Evolutionary conservation across 2,329 filamentous ascomycete species (phyloP), one percentile per base, ranked within the genome.

Genomic region (Akanthomyces muscarius): DNA sequence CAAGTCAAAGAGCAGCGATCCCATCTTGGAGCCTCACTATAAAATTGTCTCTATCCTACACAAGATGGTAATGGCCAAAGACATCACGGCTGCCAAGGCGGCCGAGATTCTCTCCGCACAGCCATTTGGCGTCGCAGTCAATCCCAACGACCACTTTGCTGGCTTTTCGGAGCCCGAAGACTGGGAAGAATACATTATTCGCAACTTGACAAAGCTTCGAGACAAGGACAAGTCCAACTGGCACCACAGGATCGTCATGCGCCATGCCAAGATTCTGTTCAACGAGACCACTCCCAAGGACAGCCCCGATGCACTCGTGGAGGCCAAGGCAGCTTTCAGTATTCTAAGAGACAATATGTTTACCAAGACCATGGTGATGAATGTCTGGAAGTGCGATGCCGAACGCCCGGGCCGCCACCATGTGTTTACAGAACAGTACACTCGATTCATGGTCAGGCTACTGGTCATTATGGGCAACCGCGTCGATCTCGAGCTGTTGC

Each of bases 311-410:
- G 80, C 67, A 5, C 74, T 82, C 16, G 85, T 83, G 38, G 88
- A 90, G 25, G 93, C 92, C 68, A 85, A 88, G 70, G 90, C 94
- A 61, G 85, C 96, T 16, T 93, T 92, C 56, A 83, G 86, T 60
- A 89, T 96, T 48, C 89, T 97, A 61, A 77, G 83, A 52, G 84
- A 87, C 64, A 84, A 80, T 65, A 87, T 87, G 84, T 94, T 97
- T 68, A 96, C 93, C 45, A 97, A 97, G 77, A 96, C 92, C 0
- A 96, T 96, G 89, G 89, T 90, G 1, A 88, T 97, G 74, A 94
- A 96, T 71, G 92, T 97, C 4, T 97, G 93, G 93, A 94, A 93
- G 69, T 95, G 93, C 44, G 93, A 97, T 67, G 87, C 90, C 53
- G 93, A 97, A 70, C 81, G 84, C 2, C 82, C 92, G 0, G 93